Evolutionary conservation across 2,329 filamentous ascomycete species (phyloP).

Genomic region (Tothia fuscella): DNA sequence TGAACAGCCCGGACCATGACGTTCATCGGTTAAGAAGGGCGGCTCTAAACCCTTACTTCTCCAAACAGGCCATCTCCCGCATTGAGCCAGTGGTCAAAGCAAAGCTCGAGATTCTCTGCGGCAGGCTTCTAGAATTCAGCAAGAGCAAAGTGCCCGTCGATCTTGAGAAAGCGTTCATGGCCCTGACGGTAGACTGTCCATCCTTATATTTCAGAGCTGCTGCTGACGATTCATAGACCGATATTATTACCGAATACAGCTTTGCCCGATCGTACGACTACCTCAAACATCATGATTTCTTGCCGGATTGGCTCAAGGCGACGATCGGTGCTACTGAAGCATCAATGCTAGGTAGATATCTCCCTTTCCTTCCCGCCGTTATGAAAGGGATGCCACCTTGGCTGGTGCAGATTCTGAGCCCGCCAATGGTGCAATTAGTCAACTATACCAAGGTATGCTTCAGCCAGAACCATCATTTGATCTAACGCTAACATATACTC

Average conservation of each 20-base stretch:
- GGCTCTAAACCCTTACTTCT: slow-evolving; percentile 26
- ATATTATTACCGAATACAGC: slow-evolving; percentile 21
- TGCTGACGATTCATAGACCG: slow-evolving; percentile 12
- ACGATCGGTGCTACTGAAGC: not conserved
- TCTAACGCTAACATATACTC: slow-evolving; percentile 1
- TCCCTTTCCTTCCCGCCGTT: not conserved
- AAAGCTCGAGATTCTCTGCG: not conserved
- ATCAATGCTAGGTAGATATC: not conserved
- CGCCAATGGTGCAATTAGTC: not conserved
- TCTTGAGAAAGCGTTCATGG: not conserved
- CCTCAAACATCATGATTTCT: slow-evolving; percentile 12
- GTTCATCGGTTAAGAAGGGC: slow-evolving; percentile 22
- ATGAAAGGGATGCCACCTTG: not conserved
- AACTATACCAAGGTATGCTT: not conserved
- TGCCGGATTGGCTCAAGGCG: not conserved
- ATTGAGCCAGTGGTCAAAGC: not conserved
- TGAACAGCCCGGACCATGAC: slow-evolving; percentile 15
- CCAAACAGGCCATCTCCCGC: slow-evolving; percentile 14
- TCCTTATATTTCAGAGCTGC: not conserved
- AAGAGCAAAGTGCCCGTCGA: not conserved
- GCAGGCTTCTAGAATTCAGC: not conserved
- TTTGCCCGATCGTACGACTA: slow-evolving; percentile 16
- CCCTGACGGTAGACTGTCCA: not conserved
- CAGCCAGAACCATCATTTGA: not conserved
- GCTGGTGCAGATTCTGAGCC: not conserved